Evolutionary conservation across 2,329 filamentous ascomycete genomes (phyloP), one percentile per base, ranked within the genome.

Genomic region (Emmonsiellopsis sp.): DNA sequence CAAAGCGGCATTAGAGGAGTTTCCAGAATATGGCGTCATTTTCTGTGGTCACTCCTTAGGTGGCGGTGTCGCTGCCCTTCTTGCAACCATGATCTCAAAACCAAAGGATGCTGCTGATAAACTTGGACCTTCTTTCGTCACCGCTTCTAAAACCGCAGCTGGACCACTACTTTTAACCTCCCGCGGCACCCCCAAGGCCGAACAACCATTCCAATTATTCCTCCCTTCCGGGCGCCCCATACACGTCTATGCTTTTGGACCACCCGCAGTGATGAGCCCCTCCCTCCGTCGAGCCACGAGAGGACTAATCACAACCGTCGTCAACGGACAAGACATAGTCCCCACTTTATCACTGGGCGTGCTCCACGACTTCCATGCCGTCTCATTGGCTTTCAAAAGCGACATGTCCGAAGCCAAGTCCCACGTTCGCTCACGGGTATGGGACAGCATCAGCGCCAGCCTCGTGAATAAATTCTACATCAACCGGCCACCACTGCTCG

Each of bases 211-310:
- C 7, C 55, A 60, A 49, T 69, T 82, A 34, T 77, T 74, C 15
- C 75, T 90, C 0, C 87, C 87, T 0, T 61, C 83, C 0, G 82
- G 83, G 13, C 79, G 87, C 0, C 83, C 85, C 2, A 85, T 90
- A 16, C 87, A 91, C 61, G 87, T 89, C 10, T 91, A 88, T 64
- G 84, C 87, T 6, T 91, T 89, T 64, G 87, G 87, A 0, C 83
- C 86, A 1, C 86, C 86, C 0, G 81, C 85, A 0, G 85, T 84
- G 11, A 82, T 90, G 78, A 87, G 85, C 0, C 76, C 84, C 0
- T 80, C 83, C 2, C 76, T 91, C 7, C 81, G 86, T 42, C 79
- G 80, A 55, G 83, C 84, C 9, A 90, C 87, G 0, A 78, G 84
- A 11, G 86, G 85, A 1, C 76, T 91, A 7, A 85, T 91, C 56